Percentiles rank a stretch among this genome's conserved stretches.
Evolutionary conservation across 805 yeast genomes (phyloP).

Genomic region (Candida pini): DNA sequence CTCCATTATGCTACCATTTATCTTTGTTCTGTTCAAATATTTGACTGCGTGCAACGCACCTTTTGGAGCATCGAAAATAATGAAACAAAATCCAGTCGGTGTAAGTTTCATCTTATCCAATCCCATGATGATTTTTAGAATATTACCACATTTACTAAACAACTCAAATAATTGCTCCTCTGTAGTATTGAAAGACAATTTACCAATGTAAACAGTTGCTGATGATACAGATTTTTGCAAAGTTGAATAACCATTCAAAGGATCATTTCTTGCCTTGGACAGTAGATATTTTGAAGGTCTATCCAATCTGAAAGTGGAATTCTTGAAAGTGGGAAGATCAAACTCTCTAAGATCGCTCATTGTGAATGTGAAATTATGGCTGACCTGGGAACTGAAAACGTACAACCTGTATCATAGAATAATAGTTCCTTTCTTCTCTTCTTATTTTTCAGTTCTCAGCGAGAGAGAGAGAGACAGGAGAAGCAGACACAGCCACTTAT

Average conservation of each 20-base stretch:
- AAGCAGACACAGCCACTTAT: too few relatives aligned
- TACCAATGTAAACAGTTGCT: constrained; percentile 86
- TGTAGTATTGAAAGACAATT: constrained; percentile 81
- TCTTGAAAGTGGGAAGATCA: constrained; percentile 49
- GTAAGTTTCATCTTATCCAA: constrained; percentile 84
- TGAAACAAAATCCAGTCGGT: constrained; percentile 96
- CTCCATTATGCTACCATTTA: constrained; percentile 76
- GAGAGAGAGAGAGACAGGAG: too few relatives aligned
- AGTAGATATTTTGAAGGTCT: constrained; percentile 66
- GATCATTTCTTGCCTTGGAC: constrained; percentile 54
- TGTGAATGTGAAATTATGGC: neutral
- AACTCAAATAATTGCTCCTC: constrained; percentile 92
- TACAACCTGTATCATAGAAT: too few relatives aligned
- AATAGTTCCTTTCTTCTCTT: too few relatives aligned
- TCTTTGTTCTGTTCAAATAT: constrained; percentile 71
- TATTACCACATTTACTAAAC: constrained; percentile 75
- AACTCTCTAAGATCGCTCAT: constrained; percentile 34
- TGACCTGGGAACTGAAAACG: too few relatives aligned
- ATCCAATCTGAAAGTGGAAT: constrained; percentile 64
- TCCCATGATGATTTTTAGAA: constrained; percentile 87
- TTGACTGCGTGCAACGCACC: constrained; percentile 82
- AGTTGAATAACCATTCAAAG: constrained; percentile 49
- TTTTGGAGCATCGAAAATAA: constrained; percentile 60
- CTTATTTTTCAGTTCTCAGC: too few relatives aligned
- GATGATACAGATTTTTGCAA: constrained; percentile 61